These are phyloP conservation scores for Colletotrichum phormii DNA, from an alignment of 2,329 filamentous ascomycete species.

Conservation along the genomic window DNA sequence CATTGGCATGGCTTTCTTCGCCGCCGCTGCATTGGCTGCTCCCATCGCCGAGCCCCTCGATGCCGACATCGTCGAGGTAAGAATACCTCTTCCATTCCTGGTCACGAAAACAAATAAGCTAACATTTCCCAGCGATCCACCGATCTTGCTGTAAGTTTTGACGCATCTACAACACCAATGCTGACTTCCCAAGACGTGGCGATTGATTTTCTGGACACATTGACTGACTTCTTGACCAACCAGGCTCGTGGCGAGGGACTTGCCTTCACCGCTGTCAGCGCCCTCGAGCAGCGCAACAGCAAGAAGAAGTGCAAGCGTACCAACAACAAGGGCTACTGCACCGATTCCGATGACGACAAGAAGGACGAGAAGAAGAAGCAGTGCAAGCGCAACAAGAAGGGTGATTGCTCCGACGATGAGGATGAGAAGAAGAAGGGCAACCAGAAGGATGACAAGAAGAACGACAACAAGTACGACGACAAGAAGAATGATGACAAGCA, in stretches of 20 bases:
- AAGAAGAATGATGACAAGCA: background rate
- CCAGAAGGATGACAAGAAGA: background rate
- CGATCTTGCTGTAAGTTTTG: constrained; percentile 12
- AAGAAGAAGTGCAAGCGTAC: constrained; percentile 26
- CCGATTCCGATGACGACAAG: background rate
- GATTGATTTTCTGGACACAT: background rate
- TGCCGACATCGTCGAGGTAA: constrained; percentile 20
- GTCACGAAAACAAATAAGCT: background rate
- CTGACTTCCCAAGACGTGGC: background rate
- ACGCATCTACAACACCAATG: background rate
- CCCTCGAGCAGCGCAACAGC: constrained; percentile 16
- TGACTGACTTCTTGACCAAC: background rate
- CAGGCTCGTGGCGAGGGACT: constrained; percentile 16
- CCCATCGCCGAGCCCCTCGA: constrained; percentile 19
- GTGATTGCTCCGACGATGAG: constrained; percentile 16
- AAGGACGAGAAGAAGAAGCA: constrained; percentile 14
- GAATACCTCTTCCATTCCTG: background rate
- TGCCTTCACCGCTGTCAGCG: constrained; percentile 2
- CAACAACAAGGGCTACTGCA: constrained; percentile 12
- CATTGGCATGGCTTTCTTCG: constrained; percentile 30
- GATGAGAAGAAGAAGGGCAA: constrained; percentile 3
- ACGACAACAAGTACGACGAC: background rate
- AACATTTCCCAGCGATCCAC: constrained; percentile 14
- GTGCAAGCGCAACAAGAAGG: constrained; percentile 29
- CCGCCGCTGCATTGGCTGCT: constrained; percentile 18